These are phyloP conservation scores for Endothia cerciana DNA, from an alignment of 2,329 filamentous ascomycete genomes.

Conservation along the genomic window DNA sequence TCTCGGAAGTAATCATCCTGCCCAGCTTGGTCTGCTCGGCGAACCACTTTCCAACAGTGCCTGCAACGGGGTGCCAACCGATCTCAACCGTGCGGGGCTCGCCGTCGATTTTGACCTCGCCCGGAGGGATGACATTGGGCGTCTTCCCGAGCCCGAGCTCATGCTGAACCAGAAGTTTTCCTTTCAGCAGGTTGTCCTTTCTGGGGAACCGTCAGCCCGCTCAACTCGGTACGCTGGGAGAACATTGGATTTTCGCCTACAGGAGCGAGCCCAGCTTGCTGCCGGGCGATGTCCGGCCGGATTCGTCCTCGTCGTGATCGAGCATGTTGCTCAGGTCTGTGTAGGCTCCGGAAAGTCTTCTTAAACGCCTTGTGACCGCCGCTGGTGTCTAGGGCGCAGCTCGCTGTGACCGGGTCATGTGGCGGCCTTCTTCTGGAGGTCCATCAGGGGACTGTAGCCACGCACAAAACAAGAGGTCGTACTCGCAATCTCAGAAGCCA, in stretches of 20 bases:
- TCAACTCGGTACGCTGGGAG: neutral
- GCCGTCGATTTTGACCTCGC: slow-evolving; percentile 42
- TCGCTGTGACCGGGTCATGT: neutral
- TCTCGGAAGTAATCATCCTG: slow-evolving; percentile 58
- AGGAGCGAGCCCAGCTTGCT: slow-evolving; percentile 23
- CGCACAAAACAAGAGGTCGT: neutral
- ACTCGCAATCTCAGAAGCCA: neutral
- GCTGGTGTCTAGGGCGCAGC: neutral
- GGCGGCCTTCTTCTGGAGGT: neutral
- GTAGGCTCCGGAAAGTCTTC: neutral
- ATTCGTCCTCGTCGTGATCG: slow-evolving; percentile 11
- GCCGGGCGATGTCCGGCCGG: slow-evolving; percentile 21
- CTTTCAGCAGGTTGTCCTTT: slow-evolving; percentile 43
- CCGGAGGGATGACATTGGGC: slow-evolving; percentile 48
- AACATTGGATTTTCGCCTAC: slow-evolving; percentile 6
- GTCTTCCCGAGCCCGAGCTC: slow-evolving; percentile 48
- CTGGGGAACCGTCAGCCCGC: slow-evolving; percentile 9
- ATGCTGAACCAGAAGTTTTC: slow-evolving; percentile 46
- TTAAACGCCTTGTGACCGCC: neutral
- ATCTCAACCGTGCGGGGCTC: slow-evolving; percentile 52
- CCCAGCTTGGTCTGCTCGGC: slow-evolving; percentile 59
- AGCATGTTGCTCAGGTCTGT: neutral
- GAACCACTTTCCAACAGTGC: slow-evolving; percentile 61
- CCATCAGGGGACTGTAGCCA: neutral
- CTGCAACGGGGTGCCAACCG: slow-evolving; percentile 63